Base-by-base conservation (phyloP, 768 basidiomycete genomes). In the Lactarius vividus region DNA sequence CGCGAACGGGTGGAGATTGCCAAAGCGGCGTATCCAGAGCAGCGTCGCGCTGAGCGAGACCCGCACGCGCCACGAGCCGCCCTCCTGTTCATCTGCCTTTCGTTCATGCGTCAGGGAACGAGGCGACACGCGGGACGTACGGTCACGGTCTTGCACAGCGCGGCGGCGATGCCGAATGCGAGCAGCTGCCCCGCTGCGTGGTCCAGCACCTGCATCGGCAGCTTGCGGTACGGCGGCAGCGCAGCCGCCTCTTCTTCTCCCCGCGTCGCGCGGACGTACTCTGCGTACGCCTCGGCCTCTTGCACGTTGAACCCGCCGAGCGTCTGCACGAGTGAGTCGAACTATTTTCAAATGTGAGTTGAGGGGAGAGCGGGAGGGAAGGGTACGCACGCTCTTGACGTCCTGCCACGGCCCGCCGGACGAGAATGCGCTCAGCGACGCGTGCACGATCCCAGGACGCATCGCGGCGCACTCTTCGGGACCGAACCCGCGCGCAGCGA, bases 311-410 rank as follows among this genome's bases (percentile, higher is more conserved):
- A 83, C 0, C 86, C 87, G 0, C 80, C 81, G 2, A 84, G 84
- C 0, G 84, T 86, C 74, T 88, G 86, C 0, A 87, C 83, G 2
- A 88, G 76, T 1, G 86, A 87, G 70, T 88, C 86, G 63, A 87
- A 88, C 85, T 86, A 66, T n/a, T 10, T 35, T 39, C 13, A 57
- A 20, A 28, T 29, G 15, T 26, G 11, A 52, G 23, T 13, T 37
- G 3, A 35, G 35, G 35, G 0, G 35, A 4, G 35, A 13, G 11
- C 11, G 35, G 35, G 35, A 11, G 35, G 35, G n/a, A 31, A 54
- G 52, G 23, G 3, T 8, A 72, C 77, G 59, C 72, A 84, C 85
- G 4, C 85, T 85, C 58, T 83, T 78, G 15, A 82, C 76, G 57
- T 81, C 76, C 57, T 78, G 78, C 85, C 84, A 86, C 3, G 82